Conservation (phyloP, 148 eudicot genomes). For the Hydrangea macrophylla region DNA sequence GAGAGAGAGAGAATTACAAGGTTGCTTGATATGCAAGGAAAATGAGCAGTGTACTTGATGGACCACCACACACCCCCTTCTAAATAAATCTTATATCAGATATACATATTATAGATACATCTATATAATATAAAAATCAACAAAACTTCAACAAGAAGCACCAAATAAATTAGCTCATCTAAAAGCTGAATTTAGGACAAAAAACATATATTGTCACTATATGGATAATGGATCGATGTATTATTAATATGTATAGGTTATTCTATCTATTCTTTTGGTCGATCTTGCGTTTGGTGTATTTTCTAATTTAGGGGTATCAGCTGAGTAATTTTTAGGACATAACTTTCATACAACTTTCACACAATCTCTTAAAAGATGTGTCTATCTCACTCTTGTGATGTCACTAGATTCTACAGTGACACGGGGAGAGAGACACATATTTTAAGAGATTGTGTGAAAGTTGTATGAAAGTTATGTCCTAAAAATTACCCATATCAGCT, state of each 20-base stretch:
- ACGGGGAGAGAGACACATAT: no score
- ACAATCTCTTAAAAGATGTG: no score
- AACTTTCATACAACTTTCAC: no score
- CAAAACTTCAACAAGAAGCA: constrained; percentile 27
- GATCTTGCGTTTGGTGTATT: background rate
- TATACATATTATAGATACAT: background rate
- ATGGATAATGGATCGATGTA: no score
- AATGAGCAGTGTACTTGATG: constrained; percentile 51
- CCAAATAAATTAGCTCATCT: constrained; percentile 16
- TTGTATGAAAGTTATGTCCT: no score
- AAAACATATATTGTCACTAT: background rate
- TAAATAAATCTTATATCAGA: constrained; percentile 3
- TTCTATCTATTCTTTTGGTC: background rate
- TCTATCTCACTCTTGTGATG: no score
- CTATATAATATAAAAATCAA: constrained; percentile 7
- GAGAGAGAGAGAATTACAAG: constrained; percentile 30
- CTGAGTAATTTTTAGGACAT: no score
- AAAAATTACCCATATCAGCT: no score
- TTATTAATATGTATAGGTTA: no score
- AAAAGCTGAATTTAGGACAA: background rate
- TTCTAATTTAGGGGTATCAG: background rate
- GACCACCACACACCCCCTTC: constrained; percentile 43
- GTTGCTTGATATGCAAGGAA: constrained; percentile 96
- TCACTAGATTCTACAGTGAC: no score
- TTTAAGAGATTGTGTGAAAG: no score